Base-by-base conservation (phyloP, 345 rosid genomes). In the Moricandia arvensis region DNA sequence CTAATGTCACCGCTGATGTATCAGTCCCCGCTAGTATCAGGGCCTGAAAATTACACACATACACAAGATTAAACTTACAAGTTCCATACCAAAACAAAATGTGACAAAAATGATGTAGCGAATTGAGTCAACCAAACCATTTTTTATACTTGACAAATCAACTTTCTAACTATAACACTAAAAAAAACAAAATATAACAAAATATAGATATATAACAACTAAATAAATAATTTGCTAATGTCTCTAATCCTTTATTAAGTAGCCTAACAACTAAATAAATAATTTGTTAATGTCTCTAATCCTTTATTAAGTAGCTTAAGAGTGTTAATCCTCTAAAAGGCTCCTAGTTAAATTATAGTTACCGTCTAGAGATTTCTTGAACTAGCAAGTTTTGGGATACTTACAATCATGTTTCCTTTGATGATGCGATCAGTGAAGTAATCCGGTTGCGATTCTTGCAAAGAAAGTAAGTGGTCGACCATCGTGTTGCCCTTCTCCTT, bases 1-100 rank as follows among this genome's bases (percentile, higher is more conserved):
- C 87, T 17, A 86, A 18, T 7, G 86, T 77, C 1, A 83, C 63
- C 0, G 87, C 78, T 0, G 85, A 62, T 4, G 90, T 84, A 47
- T 84, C 86, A 0, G 90, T 82, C 38, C 86, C 90, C 0, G 86
- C 90, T 1, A 74, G 29, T 54, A 87, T 55, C 59, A 85, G 13
- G 0, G 41, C 74, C 86, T 85, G 47, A 82, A 63, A 18, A 54
- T 47, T 27, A 0, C 31, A 41, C 24, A 76, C 51, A 59, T 17
- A 74, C 16, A 37, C 18, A 12, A 49, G 1, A 8, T 30, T 60
- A 60, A 47, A 45, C 47, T 57, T 15, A 15, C 8, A 54, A 4
- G 13, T 51, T n/a, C 55, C 43, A 24, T 37, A 26, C 55, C 57
- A 73, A 72, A 45, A 49, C 60, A 21, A 51, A 47, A 47, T 47